Base-by-base conservation (phyloP, 1,284 basidiomycete genomes). In the Heliocybe sulcata region DNA sequence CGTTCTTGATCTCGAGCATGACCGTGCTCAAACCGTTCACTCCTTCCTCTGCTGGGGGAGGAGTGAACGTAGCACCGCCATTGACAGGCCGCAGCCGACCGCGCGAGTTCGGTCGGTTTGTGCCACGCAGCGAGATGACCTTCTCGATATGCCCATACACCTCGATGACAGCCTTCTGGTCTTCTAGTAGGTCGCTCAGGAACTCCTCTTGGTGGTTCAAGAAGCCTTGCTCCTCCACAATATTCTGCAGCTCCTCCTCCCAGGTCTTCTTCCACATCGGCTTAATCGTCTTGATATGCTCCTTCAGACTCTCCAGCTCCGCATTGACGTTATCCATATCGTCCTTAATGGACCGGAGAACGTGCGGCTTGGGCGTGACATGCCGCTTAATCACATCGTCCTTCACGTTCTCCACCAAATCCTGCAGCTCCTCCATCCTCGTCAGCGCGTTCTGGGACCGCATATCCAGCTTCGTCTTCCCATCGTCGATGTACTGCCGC, bases 251-350 rank as follows among this genome's bases (percentile, higher is more conserved):
- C 74, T 99, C 96, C 64, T 91, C 85, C 63, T 92, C 92, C 96
- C 96, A 99, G 23, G 95, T 98, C 78, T 96, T 94, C 76, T 96
- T 94, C 96, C 96, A 99, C 78, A 92, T 92, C 51, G 96, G 94
- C 65, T 92, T 94, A 63, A 97, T 83, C 2, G 90, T 90, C 61
- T 87, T 82, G 61, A 98, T 90, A 67, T 96, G 93, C 59, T 87
- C 83, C 61, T 86, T 84, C 53, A 99, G 77, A 60, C 83, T 86
- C 57, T 86, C 80, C 35, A 98, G 77, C 68, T 94, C 87, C 16
- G 75, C 70, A 22, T 81, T 79, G 19, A 89, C 83, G n/a, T 78
- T 72, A 16, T 80, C 77, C 53, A 98, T 81, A 61, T 94, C 90
- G 57, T 82, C 82, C 64, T 81, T 81, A 64, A 96, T 83, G 54